Conservation (phyloP, 148 eudicot species). For the Rhododendron simsii region DNA sequence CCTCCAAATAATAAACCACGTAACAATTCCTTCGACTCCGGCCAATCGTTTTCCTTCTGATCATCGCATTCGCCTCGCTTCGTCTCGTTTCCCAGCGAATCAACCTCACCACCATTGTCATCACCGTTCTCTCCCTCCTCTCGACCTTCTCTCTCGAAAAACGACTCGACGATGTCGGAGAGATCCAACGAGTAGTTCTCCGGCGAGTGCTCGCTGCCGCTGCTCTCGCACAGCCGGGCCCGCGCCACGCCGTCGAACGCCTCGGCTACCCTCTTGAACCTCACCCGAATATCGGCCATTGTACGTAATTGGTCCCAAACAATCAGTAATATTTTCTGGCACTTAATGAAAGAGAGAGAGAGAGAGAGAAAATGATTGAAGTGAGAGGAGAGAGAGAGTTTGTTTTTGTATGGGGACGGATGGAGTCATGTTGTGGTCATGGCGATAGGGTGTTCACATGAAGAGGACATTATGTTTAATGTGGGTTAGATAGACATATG, state of each 20-base stretch:
- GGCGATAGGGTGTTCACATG: constrained; percentile 27
- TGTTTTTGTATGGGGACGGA: background rate
- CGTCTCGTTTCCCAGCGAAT: background rate
- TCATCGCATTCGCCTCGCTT: constrained; percentile 2
- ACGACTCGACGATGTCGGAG: constrained; percentile 64
- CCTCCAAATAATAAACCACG: constrained; percentile 23
- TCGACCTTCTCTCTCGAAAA: constrained; percentile 37
- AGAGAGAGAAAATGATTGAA: background rate
- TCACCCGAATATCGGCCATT: constrained; percentile 34
- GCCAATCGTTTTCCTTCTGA: background rate
- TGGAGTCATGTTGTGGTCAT: constrained; percentile 9
- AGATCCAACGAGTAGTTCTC: constrained; percentile 33
- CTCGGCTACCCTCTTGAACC: constrained; percentile 60
- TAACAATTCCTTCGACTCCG: constrained; percentile 31
- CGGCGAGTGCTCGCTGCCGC: constrained; percentile 68
- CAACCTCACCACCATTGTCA: constrained; percentile 1
- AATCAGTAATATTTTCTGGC: background rate
- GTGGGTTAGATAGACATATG: background rate
- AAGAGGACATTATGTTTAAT: background rate
- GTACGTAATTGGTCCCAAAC: background rate
- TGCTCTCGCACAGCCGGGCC: constrained; percentile 39
- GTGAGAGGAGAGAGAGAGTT: background rate
- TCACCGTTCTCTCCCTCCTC: background rate
- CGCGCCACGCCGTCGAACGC: constrained; percentile 47
- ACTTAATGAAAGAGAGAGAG: background rate